phyloP scores from a whole-genome alignment of 495 filamentous ascomycete species.

The Aspergillus nanangensis region DNA sequence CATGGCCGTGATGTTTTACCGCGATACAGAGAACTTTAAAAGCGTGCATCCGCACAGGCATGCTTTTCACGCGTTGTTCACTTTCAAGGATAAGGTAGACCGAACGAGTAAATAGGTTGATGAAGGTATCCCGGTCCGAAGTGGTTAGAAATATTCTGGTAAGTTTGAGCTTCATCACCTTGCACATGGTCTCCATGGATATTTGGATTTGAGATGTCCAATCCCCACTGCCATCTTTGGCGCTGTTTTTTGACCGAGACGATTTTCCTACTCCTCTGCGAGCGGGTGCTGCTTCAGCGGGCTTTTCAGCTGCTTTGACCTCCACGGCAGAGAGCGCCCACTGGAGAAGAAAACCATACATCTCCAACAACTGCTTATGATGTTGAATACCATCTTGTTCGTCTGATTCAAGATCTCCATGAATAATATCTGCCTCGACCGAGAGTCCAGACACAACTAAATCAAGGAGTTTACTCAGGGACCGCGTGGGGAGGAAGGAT shows the following conservation, averaged over 20 bases:
- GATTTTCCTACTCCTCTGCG: constrained; percentile 73
- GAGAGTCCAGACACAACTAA: constrained; percentile 89
- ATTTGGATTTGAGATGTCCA: constrained; percentile 80
- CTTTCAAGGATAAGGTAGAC: constrained; percentile 92
- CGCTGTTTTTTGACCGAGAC: constrained; percentile 59
- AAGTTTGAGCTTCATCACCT: constrained; percentile 88
- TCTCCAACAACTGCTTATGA: constrained; percentile 88
- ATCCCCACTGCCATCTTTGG: constrained; percentile 81
- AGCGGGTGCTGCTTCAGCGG: constrained; percentile 61
- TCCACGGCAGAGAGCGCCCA: constrained; percentile 94
- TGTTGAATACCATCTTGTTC: constrained; percentile 81
- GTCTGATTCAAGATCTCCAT: constrained; percentile 83
- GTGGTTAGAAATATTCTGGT: constrained; percentile 91
- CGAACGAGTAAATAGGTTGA: constrained; percentile 87
- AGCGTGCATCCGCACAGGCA: constrained; percentile 86
- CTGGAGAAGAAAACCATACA: constrained; percentile 90
- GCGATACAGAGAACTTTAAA: constrained; percentile 97
- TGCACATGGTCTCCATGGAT: constrained; percentile 91
- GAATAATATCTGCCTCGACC: constrained; percentile 80
- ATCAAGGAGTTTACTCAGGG: constrained; percentile 90
- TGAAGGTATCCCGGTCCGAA: constrained; percentile 93
- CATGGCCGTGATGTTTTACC: constrained; percentile 97
- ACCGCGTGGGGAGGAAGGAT: constrained; percentile 71
- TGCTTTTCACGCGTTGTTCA: constrained; percentile 88
- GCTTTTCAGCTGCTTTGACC: constrained; percentile 85